Evolutionary conservation across 306 rosid species (phyloP).

Genomic region (Prinsepia uniflora): DNA sequence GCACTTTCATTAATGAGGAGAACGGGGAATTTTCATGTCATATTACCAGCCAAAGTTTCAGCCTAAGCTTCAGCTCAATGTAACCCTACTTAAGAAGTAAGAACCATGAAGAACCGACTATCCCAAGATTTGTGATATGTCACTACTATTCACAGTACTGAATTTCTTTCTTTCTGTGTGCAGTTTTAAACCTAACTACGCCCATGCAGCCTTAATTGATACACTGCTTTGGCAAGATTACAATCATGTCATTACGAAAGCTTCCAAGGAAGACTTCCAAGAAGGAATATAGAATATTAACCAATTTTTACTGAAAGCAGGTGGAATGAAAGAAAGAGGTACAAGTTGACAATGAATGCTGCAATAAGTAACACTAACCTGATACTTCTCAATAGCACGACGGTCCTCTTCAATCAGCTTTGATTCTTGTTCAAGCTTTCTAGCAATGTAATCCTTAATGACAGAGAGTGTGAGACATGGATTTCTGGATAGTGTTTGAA

Average conservation of each 20-base stretch:
- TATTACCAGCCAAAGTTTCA: too few relatives aligned
- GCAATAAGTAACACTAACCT: constrained; percentile 47
- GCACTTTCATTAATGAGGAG: too few relatives aligned
- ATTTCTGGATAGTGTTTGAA: constrained; percentile 83
- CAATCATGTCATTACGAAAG: neutral
- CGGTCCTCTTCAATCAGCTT: constrained; percentile 91
- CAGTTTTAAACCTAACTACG: neutral
- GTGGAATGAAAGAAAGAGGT: constrained; percentile 9
- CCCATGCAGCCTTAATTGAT: too few relatives aligned
- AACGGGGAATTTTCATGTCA: too few relatives aligned
- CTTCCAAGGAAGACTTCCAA: constrained; percentile 9
- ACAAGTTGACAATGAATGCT: constrained; percentile 7
- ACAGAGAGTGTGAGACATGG: constrained; percentile 93
- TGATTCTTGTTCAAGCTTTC: constrained; percentile 95
- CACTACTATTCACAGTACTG: too few relatives aligned
- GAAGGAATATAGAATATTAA: neutral
- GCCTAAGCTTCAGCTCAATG: too few relatives aligned
- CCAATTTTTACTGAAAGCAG: constrained; percentile 8
- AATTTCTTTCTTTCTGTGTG: neutral
- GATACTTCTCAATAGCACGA: constrained; percentile 82
- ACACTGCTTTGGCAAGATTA: neutral
- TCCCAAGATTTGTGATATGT: too few relatives aligned
- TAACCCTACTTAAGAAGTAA: too few relatives aligned
- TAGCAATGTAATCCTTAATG: constrained; percentile 87
- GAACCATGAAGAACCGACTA: too few relatives aligned